Evolutionary conservation across 768 basidiomycete species (phyloP), one percentile per base, ranked within the genome.

Genomic region (Amanita inopinata): DNA sequence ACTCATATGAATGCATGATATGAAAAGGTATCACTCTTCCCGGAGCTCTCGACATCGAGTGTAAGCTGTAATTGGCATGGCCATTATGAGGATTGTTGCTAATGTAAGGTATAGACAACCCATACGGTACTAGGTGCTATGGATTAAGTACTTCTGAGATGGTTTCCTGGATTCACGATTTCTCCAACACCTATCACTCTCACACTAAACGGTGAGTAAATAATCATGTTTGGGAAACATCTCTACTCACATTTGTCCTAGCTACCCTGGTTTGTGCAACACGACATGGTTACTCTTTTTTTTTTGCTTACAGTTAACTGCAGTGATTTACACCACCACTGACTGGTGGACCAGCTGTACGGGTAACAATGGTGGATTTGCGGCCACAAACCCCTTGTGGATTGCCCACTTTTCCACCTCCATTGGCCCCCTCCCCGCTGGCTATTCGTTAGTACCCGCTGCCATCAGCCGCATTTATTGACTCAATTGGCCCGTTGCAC

Each of bases 321-420:
- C 42, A 72, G 74, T 74, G 30, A 77, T 80, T 43, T 81, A 81
- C 49, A 74, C 74, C 20, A 77, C 73, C 3, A 79, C 76, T 8
- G 62, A 71, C 54, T 83, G 80, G 80, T 83, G 81, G 81, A 71
- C 50, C 7, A 67, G 64, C 6, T 83, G 81, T 56, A 83, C 81
- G 2, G 77, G 73, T 0, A 74, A 78, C 54, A 74, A 67, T 43
- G 59, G 62, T 10, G 60, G 58, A 3, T 82, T 83, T 48, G 67
- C 53, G 1, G 41, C 52, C 2, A 69, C 61, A 41, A 78, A 71
- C 53, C 76, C 79, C 2, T 61, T 83, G 2, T 81, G 76, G 77
- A 65, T 82, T 33, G 79, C 81, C 1, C 57, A 61, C 19, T 80
- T 66, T 33, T 54, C 72, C 3, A 71, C 74, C 5, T 49, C 56